These are phyloP conservation scores for Myriosclerotinia duriaeana DNA, from an alignment of 2,329 filamentous ascomycete species.

Conservation along the genomic window DNA sequence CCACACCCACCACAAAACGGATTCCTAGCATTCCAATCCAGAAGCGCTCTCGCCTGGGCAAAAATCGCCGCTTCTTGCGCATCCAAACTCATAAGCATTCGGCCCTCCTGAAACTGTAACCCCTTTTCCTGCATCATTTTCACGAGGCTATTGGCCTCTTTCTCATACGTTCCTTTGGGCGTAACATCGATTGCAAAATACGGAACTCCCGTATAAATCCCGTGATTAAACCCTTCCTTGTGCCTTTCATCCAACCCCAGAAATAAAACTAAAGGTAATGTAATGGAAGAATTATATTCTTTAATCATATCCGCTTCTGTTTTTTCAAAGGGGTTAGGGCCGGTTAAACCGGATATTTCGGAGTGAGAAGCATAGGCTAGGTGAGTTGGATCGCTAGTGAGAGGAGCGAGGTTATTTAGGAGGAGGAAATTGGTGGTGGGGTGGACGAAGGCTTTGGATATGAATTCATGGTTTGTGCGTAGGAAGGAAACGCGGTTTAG, in stretches of 20 bases:
- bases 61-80: conserved; percentile 74
- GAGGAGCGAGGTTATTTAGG: conserved; percentile 74
- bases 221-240: conserved; percentile 51
- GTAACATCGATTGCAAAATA: conserved; percentile 92
- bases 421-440: conserved; percentile 71
- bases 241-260: conserved; percentile 73
- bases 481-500: conserved; percentile 80
- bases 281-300: conserved; percentile 69
- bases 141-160: conserved; percentile 61
- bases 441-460: conserved; percentile 65
- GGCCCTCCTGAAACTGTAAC: conserved; percentile 64
- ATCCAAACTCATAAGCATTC: conserved; percentile 52
- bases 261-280: conserved; percentile 74
- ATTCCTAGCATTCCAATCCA: conserved; percentile 94
- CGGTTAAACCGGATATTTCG: conserved; percentile 70
- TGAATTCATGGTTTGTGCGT: conserved; percentile 67
- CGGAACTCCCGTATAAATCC: conserved; percentile 73
- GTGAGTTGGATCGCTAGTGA: conserved; percentile 56
- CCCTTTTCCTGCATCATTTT: conserved; percentile 60
- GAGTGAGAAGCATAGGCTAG: conserved; percentile 68
- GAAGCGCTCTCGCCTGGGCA: conserved; percentile 79
- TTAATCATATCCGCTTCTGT: conserved; percentile 72
- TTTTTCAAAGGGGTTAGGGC: conserved; percentile 66
- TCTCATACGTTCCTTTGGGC: conserved; percentile 61
- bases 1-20: conserved; percentile 91